Base-by-base conservation (phyloP, 2,329 filamentous ascomycete genomes). In the Grosmannia huntii region DNA sequence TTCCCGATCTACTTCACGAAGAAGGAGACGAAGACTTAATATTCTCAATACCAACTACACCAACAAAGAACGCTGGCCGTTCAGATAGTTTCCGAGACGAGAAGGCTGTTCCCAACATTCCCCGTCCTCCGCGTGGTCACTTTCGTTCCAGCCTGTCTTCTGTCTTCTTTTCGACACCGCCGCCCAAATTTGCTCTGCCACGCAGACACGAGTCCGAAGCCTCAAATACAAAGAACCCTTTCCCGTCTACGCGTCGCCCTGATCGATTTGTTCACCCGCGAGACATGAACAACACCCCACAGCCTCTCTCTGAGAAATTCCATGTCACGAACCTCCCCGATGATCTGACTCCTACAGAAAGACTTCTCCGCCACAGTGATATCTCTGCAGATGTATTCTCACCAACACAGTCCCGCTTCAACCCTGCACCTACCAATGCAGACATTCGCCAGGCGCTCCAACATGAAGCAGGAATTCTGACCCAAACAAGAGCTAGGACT, bases 251-350 rank as follows among this genome's bases (percentile, higher is more conserved):
- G 12, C 66, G 64, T 10, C 60, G 60, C 5, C 68, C 73, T 3
- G 78, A 83, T 62, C 75, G 80, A 53, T 83, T 81, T 62, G 70
- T 83, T 5, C 76, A 79, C 14, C 66, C 67, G 10, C 70, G 77
- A 60, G 68, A 74, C 41, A 61, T 51, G 0, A 25, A 25, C 12
- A 7, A 23, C 19, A 5, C 64, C 16, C 60, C 61, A 0, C 67
- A 69, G 21, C 66, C 73, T 10, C 57, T 67, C 2, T 66, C 69
- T 2, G 75, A 81, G 56, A 75, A 72, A 55, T 79, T 76, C 60
- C 73, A 71, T 53, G 74, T 74, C 12, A 74, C 70, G 28, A 79
- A 76, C 65, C 65, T 69, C 12, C 62, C 71, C 1, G 65, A 73
- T 21, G 68, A 74, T 28, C 66, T 81, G 48, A 75, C 75, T 0